A percentile compares a stretch with the other conserved stretches of the same genome.
These are phyloP conservation scores for Noccaea bulbosa DNA, from an alignment of 345 rosid species.

Conservation along the genomic window DNA sequence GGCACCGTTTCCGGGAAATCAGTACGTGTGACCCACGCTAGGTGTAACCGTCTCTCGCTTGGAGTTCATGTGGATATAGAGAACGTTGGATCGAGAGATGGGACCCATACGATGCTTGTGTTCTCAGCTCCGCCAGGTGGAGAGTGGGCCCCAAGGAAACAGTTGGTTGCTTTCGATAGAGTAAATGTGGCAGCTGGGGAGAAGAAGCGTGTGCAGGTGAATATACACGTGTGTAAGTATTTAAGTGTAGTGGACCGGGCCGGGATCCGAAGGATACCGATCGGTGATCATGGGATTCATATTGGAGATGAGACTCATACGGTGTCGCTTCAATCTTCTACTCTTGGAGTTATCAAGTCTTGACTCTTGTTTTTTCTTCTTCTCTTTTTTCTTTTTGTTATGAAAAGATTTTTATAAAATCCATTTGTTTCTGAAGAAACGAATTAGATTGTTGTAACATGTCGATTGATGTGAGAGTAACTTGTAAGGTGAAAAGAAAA, in stretches of 20 bases:
- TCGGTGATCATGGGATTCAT: constrained; percentile 73
- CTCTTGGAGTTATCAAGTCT: constrained; percentile 60
- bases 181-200: constrained; percentile 63
- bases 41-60: constrained; percentile 55
- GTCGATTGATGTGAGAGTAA: constrained; percentile 11
- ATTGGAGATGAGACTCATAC: constrained; percentile 66
- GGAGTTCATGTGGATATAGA: constrained; percentile 67
- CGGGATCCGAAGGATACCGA: constrained; percentile 82
- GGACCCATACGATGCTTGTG: constrained; percentile 67
- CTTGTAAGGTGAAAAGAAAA: not conserved
- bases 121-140: constrained; percentile 69
- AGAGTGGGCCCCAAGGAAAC: constrained; percentile 73
- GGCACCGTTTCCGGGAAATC: constrained; percentile 55
- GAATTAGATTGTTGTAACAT: constrained; percentile 23
- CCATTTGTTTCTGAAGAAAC: not conserved
- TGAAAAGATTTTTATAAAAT: constrained; percentile 3
- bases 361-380: constrained; percentile 21
- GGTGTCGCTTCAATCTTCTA: constrained; percentile 65
- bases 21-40: constrained; percentile 71
- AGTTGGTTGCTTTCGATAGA: constrained; percentile 71
- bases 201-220: constrained; percentile 52
- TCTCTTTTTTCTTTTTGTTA: not conserved
- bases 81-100: constrained; percentile 72
- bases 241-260: constrained; percentile 78
- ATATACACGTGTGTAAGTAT: constrained; percentile 82